Evolutionary conservation across 768 basidiomycete species (phyloP), one percentile per base, ranked within the genome.

Genomic region (Trametes cinnabarina): DNA sequence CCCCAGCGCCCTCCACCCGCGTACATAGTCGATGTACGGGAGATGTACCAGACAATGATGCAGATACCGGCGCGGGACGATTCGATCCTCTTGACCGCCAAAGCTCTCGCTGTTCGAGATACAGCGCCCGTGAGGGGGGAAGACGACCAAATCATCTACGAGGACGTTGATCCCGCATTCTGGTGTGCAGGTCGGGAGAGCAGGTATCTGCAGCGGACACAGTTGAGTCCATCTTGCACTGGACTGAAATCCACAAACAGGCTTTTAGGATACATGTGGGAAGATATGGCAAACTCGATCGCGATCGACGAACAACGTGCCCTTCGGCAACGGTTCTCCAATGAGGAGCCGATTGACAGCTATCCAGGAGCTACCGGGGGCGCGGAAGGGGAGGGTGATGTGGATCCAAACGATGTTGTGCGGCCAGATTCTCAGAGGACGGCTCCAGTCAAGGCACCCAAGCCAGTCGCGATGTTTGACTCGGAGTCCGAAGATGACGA

Each of bases 131-230:
- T 35, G 9, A 17, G 55, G 30, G 51, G 19, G 19, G 47, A 60
- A 26, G 37, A 50, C 35, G 40, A 61, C n/a, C 19, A 35, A 22
- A 14, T 40, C 3, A 41, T 55, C 1, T 60, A 60, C 34, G 49
- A 54, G 48, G 51, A 55, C 7, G 30, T 56, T 25, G 55, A 51
- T n/a, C 41, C 41, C 2, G 46, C 44, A 6, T 55, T 49, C 19
- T 66, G 63, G 63, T 69, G 66, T 39, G 68, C 66, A 15, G 68
- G 68, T 5, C 66, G 55, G 42, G 68, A 69, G 51, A 68, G 66
- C 64, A 63, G 65, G 68, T 65, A 39, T n/a, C n/a, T n/a, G n/a
- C n/a, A n/a, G n/a, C n/a, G n/a, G n/a, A n/a, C n/a, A n/a, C n/a
- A n/a, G n/a, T n/a, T n/a, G n/a, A n/a, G n/a, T n/a, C n/a, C n/a